Evolutionary conservation across 441 rosid species (phyloP), one percentile per base, ranked within the genome.

Genomic region (Dalechampia spathulata): DNA sequence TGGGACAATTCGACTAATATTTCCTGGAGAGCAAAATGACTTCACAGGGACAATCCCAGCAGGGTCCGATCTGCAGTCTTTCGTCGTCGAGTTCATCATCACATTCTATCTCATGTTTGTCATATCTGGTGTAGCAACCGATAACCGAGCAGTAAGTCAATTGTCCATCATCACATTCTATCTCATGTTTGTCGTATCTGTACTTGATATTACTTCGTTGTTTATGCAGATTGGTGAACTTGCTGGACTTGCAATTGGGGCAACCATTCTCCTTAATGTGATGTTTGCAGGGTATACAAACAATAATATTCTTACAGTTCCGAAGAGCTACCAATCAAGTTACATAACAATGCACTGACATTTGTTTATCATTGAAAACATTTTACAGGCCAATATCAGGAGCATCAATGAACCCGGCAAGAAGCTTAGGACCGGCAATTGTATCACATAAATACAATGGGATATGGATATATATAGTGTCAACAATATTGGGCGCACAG

Each of bases 391-490:
- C 96, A 34, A 73, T 85, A 6, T 73, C 98, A 2, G 96, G 98
- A 42, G 95, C 98, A 20, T 87, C 96, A 2, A 83, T 91, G 98
- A 91, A 91, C 53, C 98, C 96, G 7, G 96, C 85, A 59, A 75
- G 98, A 61, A 87, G 87, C 65, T 65, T 90, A 58, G 98, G 98
- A n/a, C 96, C 98, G 0, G 96, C 96, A 45, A 58, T 87, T 7
- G 85, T 80, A 1, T 86, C 70, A 1, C 36, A 32, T 25, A 47
- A 78, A 25, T 86, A 67, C 62, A 72, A 49, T 51, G 87, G 86
- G 13, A 2, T 92, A 36, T 92, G 96, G 99, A 61, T 92, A 21
- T 92, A 86, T 54, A 48, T 89, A 0, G 63, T 55, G 1, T 26
- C 92, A 0, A 91, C 97, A 1, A 67, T 55, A 0, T 65, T 85